phyloP scores from a whole-genome alignment of 2,329 filamentous ascomycete species.

The Epichloe festucae region DNA sequence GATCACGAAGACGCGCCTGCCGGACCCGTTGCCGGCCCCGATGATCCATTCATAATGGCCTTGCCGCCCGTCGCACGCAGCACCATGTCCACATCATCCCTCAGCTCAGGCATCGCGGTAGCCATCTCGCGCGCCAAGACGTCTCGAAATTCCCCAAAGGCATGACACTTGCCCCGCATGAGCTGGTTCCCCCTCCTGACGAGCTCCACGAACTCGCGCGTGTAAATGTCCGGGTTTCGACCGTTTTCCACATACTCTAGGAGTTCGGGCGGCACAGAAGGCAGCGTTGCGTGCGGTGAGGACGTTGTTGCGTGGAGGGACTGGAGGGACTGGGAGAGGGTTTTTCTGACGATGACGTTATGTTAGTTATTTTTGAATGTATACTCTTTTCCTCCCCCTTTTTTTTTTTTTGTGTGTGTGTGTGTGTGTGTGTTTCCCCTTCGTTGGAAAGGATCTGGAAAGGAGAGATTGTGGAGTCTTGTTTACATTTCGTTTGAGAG shows the following conservation, averaged over 20 bases:
- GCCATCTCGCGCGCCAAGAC: constrained; percentile 46
- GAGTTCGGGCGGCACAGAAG: constrained; percentile 46
- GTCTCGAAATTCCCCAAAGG: constrained; percentile 49
- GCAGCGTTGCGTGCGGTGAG: constrained; percentile 27
- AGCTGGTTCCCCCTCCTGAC: constrained; percentile 54
- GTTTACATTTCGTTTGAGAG: constrained; percentile 39
- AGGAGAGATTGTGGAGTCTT: neutral
- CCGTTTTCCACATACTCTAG: constrained; percentile 58
- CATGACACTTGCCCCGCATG: constrained; percentile 49
- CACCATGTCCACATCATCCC: constrained; percentile 37
- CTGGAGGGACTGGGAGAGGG: constrained; percentile 26
- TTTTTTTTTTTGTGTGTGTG: neutral
- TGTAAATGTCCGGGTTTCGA: constrained; percentile 63
- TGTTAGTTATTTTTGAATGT: neutral
- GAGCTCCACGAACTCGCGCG: constrained; percentile 59
- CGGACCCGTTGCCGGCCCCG: neutral
- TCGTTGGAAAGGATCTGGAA: neutral
- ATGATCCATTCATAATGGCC: neutral
- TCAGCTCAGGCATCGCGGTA: constrained; percentile 45
- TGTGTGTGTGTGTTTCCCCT: neutral
- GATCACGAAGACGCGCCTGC: neutral
- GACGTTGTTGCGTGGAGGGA: constrained; percentile 27
- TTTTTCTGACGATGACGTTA: constrained; percentile 19
- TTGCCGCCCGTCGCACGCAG: constrained; percentile 32
- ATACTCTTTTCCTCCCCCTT: neutral